Evolutionary conservation across 164 flowering plant species (phyloP).

Genomic region (Vitis riparia): DNA sequence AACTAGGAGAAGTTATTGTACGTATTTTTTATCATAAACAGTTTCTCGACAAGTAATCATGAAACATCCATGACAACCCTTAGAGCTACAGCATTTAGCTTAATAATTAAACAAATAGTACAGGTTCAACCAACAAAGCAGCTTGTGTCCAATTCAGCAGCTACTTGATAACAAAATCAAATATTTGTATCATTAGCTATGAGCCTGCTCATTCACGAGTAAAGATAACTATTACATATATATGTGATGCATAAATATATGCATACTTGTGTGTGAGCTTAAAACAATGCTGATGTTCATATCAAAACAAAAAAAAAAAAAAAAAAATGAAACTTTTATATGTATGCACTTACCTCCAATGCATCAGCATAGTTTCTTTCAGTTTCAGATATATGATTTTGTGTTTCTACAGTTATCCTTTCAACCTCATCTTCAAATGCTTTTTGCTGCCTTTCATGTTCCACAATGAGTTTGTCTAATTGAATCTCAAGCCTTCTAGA

Average conservation of each 20-base stretch:
- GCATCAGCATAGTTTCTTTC: conserved; percentile 70
- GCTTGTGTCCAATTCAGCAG: not conserved
- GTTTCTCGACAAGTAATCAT: no score
- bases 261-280: not conserved
- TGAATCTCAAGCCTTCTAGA: conserved; percentile 81
- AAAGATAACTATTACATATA: not conserved
- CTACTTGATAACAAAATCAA: not conserved
- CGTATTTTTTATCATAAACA: no score
- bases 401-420: conserved; percentile 57
- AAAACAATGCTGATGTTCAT: no score
- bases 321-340: not conserved
- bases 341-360: conserved; percentile 60
- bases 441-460: conserved; percentile 87
- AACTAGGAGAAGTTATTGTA: no score
- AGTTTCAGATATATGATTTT: conserved; percentile 53
- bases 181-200: not conserved
- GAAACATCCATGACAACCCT: not conserved
- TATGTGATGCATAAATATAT: not conserved
- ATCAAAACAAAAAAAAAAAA: not conserved
- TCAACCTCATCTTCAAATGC: conserved; percentile 70
- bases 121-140: no score
- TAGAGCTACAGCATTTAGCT: not conserved
- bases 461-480: conserved; percentile 79
- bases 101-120: not conserved
- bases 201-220: not conserved